These are phyloP conservation scores for Fomitiporia mediterranea DNA, from an alignment of 1,284 basidiomycete species.

Conservation along the genomic window DNA sequence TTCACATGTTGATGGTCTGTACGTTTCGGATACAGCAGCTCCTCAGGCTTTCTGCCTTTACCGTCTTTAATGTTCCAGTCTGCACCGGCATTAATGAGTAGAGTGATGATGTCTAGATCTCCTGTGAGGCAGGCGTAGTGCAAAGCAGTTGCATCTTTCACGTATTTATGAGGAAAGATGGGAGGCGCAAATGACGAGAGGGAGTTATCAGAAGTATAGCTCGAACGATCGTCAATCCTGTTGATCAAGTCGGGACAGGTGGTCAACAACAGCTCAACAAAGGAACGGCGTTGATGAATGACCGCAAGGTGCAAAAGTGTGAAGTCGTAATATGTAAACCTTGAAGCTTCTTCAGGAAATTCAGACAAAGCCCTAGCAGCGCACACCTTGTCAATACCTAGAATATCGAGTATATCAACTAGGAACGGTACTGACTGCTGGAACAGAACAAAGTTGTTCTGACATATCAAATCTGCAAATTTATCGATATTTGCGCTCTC, in stretches of 20 bases:
- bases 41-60: constrained; percentile 2
- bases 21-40: background rate
- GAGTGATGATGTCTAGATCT: constrained; percentile 2
- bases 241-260: background rate
- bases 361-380: too few species aligned
- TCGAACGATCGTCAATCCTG: background rate
- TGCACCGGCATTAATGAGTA: constrained; percentile 13
- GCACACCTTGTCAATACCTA: too few species aligned
- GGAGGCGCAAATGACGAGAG: background rate
- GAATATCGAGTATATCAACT: too few species aligned
- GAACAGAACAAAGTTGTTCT: background rate
- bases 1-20: background rate
- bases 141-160: constrained; percentile 9
- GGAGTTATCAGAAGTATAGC: background rate
- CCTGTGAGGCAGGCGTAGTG: constrained; percentile 13
- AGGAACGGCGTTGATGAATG: constrained; percentile 1
- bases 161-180: constrained; percentile 5
- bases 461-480: background rate
- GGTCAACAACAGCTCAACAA: background rate
- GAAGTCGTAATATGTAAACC: background rate
- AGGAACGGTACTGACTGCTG: background rate
- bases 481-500: background rate
- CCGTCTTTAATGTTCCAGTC: constrained; percentile 11
- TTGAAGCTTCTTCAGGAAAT: background rate
- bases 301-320: constrained; percentile 11